Evolutionary conservation across 495 filamentous ascomycete species (phyloP).

Genomic region (Tuber brumale): DNA sequence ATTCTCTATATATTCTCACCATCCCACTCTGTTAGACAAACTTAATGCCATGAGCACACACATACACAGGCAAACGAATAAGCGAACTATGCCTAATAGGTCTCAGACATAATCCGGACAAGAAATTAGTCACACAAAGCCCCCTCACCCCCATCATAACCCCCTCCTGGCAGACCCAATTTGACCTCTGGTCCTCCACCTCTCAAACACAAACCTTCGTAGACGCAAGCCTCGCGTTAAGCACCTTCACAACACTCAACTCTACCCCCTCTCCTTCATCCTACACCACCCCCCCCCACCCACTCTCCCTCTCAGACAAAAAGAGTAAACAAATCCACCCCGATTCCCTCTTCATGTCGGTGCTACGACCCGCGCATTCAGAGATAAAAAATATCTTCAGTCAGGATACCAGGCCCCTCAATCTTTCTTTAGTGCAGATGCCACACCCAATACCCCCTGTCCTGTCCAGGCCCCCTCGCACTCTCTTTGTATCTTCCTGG

Average conservation of each 20-base stretch:
- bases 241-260: conserved; percentile 5
- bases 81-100: neutral
- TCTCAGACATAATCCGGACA: neutral
- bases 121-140: conserved; percentile 9
- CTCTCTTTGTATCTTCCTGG: neutral
- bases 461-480: neutral
- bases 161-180: conserved; percentile 20
- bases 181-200: neutral
- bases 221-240: conserved; percentile 22
- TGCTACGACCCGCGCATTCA: conserved; percentile 6
- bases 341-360: conserved; percentile 17
- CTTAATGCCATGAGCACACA: neutral
- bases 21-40: neutral
- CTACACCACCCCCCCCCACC: conserved; percentile 10
- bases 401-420: neutral
- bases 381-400: neutral
- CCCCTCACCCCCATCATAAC: conserved; percentile 12
- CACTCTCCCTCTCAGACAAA: too few species aligned
- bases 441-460: neutral
- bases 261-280: conserved; percentile 11
- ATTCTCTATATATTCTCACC: neutral
- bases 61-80: neutral
- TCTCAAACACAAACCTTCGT: conserved; percentile 7
- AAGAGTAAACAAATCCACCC: conserved; percentile 2
- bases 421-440: neutral